Base-by-base conservation (phyloP, 306 rosid genomes). In the Rubus idaeus region DNA sequence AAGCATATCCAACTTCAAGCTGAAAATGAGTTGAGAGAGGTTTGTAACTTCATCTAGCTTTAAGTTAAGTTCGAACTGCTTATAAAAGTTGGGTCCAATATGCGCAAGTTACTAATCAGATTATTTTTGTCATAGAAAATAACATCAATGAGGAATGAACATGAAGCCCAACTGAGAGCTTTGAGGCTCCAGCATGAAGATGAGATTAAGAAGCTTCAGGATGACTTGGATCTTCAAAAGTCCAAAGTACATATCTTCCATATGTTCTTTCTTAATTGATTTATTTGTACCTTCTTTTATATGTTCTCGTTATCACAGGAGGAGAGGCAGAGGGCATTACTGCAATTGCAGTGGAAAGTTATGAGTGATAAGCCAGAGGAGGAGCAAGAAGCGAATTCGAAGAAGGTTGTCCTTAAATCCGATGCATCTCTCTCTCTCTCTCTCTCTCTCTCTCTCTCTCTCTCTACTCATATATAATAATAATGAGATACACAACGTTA, bases 301-400 rank as follows among this genome's bases (percentile, higher is more conserved):
- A 41, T 63, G 62, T 50, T 40, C 42, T 72, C 14, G 61, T 85
- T 78, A 73, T 81, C 76, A 76, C 85, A 89, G 99, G 99, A 96
- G 90, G 97, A 96, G 68, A 88, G 90, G 86, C 98, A 96, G 86
- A 91, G 90, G 84, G 92, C 98, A 72, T 85, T 96, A 79, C 82
- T 96, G 89, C 94, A 96, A 80, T 77, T 96, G 93, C 97, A 91
- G 86, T 96, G 98, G 99, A 91, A 86, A 86, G 98, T 92, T 83
- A 95, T 96, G 98, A 83, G 96, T 51, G 90, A 92, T 87, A 89
- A 91, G 73, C 89, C 89, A 69, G 92, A 87, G 75, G 96, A 92
- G 83, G 93, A 88, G 84, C 94, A 86, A 86, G 99, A 92, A 86
- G 96, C 87, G 81, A 92, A 83, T 81, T 92, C 91, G 9, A 91